These are phyloP conservation scores for Pseudogymnoascus sp. DNA, from an alignment of 2,329 filamentous ascomycete genomes.

Conservation along the genomic window DNA sequence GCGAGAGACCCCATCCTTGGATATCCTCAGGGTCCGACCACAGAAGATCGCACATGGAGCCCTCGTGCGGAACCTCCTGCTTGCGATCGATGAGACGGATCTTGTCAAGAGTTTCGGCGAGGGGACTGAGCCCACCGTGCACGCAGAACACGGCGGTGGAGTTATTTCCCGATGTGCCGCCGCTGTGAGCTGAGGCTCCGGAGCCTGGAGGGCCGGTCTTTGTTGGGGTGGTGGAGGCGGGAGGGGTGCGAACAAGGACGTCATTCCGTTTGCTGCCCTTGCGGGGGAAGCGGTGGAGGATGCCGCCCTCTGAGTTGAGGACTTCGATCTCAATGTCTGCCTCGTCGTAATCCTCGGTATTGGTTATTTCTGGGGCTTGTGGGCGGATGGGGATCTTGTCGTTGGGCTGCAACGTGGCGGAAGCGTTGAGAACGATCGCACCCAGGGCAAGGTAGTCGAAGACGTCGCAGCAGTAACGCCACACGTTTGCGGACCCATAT, in stretches of 20 bases:
- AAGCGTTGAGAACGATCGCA: slow-evolving; percentile 88
- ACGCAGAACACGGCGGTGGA: slow-evolving; percentile 91
- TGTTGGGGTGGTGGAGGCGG: slow-evolving; percentile 34
- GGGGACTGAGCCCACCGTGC: slow-evolving; percentile 93
- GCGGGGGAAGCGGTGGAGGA: slow-evolving; percentile 65
- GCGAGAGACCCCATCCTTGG: slow-evolving; percentile 91
- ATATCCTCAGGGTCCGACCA: slow-evolving; percentile 99
- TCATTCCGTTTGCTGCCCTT: slow-evolving; percentile 27
- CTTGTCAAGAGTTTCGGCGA: slow-evolving; percentile 90
- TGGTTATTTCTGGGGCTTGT: slow-evolving; percentile 30
- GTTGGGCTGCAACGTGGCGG: slow-evolving; percentile 50
- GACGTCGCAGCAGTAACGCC: slow-evolving; percentile 98
- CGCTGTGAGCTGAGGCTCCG: slow-evolving; percentile 64
- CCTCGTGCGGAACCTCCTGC: slow-evolving; percentile 96
- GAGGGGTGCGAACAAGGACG: slow-evolving; percentile 33
- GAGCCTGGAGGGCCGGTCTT: slow-evolving; percentile 70
- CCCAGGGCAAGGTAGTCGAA: slow-evolving; percentile 98
- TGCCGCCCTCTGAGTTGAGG: slow-evolving; percentile 71
- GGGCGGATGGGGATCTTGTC: slow-evolving; percentile 33
- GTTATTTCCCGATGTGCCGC: slow-evolving; percentile 55
- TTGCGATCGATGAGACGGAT: slow-evolving; percentile 92
- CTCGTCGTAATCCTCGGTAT: slow-evolving; percentile 44
- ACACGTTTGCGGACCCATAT: slow-evolving; percentile 98
- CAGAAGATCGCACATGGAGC: slow-evolving; percentile 93
- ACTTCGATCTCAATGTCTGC: slow-evolving; percentile 97